Conservation (phyloP, 139 green algal species). For the Bryopsis sp. region DNA sequence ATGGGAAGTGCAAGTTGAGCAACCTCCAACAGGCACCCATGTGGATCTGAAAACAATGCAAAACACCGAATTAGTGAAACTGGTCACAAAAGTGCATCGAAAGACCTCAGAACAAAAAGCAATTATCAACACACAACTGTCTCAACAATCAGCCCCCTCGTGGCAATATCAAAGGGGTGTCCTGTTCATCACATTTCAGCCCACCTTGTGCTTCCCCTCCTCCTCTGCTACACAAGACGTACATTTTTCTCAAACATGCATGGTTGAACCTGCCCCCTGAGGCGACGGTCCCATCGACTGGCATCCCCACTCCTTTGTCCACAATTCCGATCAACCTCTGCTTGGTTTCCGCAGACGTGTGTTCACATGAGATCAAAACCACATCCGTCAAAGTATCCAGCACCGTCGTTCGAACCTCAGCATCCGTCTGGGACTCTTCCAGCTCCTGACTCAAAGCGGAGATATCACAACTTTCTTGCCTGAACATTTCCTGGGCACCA, state of each 20-base stretch:
- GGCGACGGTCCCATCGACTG: slow-evolving; percentile 22
- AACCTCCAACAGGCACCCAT: slow-evolving; percentile 24
- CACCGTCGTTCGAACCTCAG: slow-evolving; percentile 47
- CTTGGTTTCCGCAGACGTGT: slow-evolving; percentile 31
- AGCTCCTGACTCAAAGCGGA: neutral
- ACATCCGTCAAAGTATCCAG: slow-evolving; percentile 65
- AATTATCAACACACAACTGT: neutral
- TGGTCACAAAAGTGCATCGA: neutral
- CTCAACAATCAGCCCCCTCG: slow-evolving; percentile 21
- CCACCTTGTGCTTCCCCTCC: slow-evolving; percentile 22
- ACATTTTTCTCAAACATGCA: slow-evolving; percentile 73
- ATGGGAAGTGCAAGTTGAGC: slow-evolving; percentile 57
- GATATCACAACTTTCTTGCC: neutral
- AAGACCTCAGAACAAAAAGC: slow-evolving; percentile 8
- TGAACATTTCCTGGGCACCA: neutral
- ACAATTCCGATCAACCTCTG: slow-evolving; percentile 47
- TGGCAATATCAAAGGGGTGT: too few relatives aligned
- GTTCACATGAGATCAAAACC: slow-evolving; percentile 47
- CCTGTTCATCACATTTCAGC: too few relatives aligned
- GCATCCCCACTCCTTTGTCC: slow-evolving; percentile 30
- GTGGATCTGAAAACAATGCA: slow-evolving; percentile 10
- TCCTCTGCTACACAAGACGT: slow-evolving; percentile 63
- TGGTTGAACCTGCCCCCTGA: slow-evolving; percentile 52
- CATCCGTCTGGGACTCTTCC: slow-evolving; percentile 34
- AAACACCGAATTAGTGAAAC: neutral